phyloP scores from a whole-genome alignment of 2,329 filamentous ascomycete species.

The Lachnellula suecica region DNA sequence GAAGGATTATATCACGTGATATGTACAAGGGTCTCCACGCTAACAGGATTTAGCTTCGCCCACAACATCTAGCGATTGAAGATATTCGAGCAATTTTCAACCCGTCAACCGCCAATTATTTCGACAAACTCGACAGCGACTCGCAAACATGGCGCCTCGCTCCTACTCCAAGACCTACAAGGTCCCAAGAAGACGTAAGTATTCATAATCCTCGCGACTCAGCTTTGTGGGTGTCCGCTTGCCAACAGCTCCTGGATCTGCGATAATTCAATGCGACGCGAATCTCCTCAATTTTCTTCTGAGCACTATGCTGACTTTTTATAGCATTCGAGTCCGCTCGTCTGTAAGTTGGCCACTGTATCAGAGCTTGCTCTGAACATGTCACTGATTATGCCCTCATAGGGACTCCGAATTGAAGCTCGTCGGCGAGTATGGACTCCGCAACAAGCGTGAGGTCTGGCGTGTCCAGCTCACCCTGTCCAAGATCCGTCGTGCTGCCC shows the following conservation, averaged over 20 bases:
- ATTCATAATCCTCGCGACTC: not conserved
- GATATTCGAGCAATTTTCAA: constrained; percentile 4
- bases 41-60: too few relatives aligned
- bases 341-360: constrained; percentile 99
- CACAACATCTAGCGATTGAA: constrained; percentile 1
- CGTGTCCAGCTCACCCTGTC: constrained; percentile 98
- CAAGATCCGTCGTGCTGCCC: constrained; percentile 99
- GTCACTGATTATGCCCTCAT: constrained; percentile 71
- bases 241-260: not conserved
- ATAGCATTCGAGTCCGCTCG: constrained; percentile 96
- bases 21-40: too few relatives aligned
- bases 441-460: constrained; percentile 99
- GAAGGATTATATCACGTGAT: not conserved
- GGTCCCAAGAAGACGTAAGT: constrained; percentile 79
- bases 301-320: constrained; percentile 36
- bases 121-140: constrained; percentile 9
- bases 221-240: not conserved
- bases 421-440: constrained; percentile 99
- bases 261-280: not conserved
- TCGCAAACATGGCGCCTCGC: constrained; percentile 48
- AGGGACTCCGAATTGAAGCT: constrained; percentile 99
- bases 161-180: constrained; percentile 99
- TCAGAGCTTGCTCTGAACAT: constrained; percentile 96
- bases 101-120: constrained; percentile 7
- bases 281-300: not conserved